Evolutionary conservation across 768 basidiomycete species (phyloP).

Genomic region (Brasilioporus rufonigricans): DNA sequence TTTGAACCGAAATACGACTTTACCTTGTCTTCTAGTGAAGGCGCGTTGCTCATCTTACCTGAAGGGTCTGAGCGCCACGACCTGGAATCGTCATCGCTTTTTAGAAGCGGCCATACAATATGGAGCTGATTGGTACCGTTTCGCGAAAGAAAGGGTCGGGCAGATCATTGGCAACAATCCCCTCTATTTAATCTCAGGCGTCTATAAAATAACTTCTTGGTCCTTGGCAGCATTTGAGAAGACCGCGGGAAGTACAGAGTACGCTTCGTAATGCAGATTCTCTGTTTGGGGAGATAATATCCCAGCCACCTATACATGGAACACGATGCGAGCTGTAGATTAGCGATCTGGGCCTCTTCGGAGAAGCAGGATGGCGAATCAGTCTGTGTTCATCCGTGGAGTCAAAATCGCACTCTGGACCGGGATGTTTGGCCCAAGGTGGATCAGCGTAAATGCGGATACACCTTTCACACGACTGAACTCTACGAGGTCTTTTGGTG

Average conservation of each 20-base stretch:
- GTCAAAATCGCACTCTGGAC: slow-evolving; percentile 21
- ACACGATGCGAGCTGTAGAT: slow-evolving; percentile 3
- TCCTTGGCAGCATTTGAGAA: slow-evolving; percentile 30
- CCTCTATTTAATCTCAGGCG: slow-evolving; percentile 27
- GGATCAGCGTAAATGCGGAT: background rate
- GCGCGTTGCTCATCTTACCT: slow-evolving; percentile 33
- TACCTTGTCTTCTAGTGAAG: slow-evolving; percentile 17
- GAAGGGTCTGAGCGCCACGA: slow-evolving; percentile 25
- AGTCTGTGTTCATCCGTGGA: no score
- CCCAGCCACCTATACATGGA: slow-evolving; percentile 9
- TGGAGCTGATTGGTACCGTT: slow-evolving; percentile 29
- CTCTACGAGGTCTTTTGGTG: background rate
- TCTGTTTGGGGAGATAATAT: background rate
- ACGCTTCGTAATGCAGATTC: slow-evolving; percentile 8
- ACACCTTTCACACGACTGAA: background rate
- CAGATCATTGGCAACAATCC: slow-evolving; percentile 22
- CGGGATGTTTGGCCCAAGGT: background rate
- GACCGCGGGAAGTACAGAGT: background rate
- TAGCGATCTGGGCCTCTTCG: slow-evolving; percentile 11
- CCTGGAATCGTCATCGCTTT: slow-evolving; percentile 21
- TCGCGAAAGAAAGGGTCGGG: no score
- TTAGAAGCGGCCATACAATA: slow-evolving; percentile 16
- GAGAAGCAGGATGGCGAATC: background rate
- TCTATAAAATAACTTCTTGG: slow-evolving; percentile 20
- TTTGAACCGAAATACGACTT: slow-evolving; percentile 4